phyloP scores from a whole-genome alignment of 176 grass and related monocot genomes.

The Aegilops sharonensis region DNA sequence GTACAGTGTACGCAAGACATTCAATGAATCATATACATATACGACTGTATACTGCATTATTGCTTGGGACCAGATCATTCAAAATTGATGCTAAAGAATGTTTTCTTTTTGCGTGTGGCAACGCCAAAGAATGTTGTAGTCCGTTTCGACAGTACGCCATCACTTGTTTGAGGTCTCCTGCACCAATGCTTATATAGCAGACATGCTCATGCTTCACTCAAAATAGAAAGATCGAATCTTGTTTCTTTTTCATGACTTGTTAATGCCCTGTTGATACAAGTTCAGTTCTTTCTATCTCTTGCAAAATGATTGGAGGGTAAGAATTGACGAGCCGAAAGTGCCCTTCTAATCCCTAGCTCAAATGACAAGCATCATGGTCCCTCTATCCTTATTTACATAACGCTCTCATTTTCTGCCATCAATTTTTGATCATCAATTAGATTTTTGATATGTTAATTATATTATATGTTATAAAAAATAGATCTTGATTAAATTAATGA shows the following conservation, averaged over 20 bases:
- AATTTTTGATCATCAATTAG: too few relatives aligned
- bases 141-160: background rate
- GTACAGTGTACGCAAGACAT: constrained; percentile 2
- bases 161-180: background rate
- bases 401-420: too few relatives aligned
- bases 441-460: too few relatives aligned
- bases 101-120: too few relatives aligned
- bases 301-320: background rate
- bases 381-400: too few relatives aligned
- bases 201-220: background rate
- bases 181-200: background rate
- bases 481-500: too few relatives aligned
- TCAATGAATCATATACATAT: background rate
- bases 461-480: too few relatives aligned
- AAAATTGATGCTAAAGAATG: background rate
- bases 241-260: background rate
- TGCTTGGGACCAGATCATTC: constrained; percentile 25
- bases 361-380: too few relatives aligned
- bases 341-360: too few relatives aligned
- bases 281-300: background rate
- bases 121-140: background rate
- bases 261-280: background rate
- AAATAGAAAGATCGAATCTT: background rate
- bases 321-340: too few relatives aligned
- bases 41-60: background rate